phyloP scores from a whole-genome alignment of 768 basidiomycete species.

The Cyclocybe cylindracea region DNA sequence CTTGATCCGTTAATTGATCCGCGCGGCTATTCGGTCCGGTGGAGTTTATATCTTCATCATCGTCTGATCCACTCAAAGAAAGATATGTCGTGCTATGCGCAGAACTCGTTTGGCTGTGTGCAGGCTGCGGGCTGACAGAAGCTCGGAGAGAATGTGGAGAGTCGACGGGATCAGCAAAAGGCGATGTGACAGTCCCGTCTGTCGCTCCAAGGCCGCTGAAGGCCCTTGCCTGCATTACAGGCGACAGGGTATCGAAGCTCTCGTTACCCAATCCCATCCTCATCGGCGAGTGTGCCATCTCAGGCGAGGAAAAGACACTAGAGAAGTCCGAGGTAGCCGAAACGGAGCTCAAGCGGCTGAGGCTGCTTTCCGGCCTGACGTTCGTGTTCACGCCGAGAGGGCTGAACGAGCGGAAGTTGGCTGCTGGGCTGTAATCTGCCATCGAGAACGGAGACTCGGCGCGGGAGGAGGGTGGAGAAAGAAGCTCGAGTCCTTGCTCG shows the following conservation, averaged over 20 bases:
- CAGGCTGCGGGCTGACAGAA: neutral
- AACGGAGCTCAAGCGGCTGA: no score
- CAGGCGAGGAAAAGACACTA: conserved; percentile 6
- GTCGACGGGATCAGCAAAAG: neutral
- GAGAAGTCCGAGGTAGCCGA: conserved; percentile 10
- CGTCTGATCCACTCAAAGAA: conserved; percentile 12
- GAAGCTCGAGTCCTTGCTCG: conserved; percentile 43
- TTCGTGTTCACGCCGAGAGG: neutral
- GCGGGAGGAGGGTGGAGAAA: conserved; percentile 45
- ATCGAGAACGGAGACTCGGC: conserved; percentile 42
- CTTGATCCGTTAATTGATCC: conserved; percentile 2
- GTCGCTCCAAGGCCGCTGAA: neutral
- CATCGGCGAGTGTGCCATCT: conserved; percentile 2
- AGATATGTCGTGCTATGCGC: conserved; percentile 15
- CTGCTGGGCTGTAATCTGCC: conserved; percentile 19
- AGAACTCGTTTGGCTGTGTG: conserved; percentile 8
- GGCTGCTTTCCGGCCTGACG: neutral
- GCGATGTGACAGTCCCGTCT: neutral
- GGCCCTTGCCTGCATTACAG: conserved; percentile 2
- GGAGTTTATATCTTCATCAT: neutral
- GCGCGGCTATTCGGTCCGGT: conserved; percentile 1
- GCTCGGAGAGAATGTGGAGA: neutral
- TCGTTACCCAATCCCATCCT: conserved; percentile 15
- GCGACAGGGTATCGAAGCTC: conserved; percentile 17
- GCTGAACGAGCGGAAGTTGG: conserved; percentile 6